A percentile compares a stretch with the other conserved stretches of the same genome.
These are phyloP conservation scores for Russula dissimulans DNA, from an alignment of 768 basidiomycete genomes.

Conservation along the genomic window DNA sequence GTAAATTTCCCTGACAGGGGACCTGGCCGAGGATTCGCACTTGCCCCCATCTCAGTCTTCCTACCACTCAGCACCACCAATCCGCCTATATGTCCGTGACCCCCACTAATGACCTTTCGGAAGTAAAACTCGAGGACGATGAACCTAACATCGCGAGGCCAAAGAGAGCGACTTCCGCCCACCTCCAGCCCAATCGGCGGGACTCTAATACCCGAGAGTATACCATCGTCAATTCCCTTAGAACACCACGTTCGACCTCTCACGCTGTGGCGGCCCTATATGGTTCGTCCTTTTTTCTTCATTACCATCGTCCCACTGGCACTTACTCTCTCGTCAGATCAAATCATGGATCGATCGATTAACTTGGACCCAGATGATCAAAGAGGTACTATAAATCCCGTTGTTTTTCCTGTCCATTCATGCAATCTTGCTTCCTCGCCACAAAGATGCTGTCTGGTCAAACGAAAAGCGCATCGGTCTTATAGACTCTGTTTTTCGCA, in stretches of 20 bases:
- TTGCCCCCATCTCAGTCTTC: too few species aligned
- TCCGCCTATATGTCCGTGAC: slow-evolving; percentile 13
- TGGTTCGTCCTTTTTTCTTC: slow-evolving; percentile 18
- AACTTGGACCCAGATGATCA: slow-evolving; percentile 73
- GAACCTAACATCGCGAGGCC: slow-evolving; percentile 3
- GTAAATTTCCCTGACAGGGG: too few species aligned
- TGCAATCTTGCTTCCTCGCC: background rate
- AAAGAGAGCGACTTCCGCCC: slow-evolving; percentile 5
- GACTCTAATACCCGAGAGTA: background rate
- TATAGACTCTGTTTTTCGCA: slow-evolving; percentile 70
- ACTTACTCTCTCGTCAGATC: slow-evolving; percentile 36
- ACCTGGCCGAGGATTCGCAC: too few species aligned
- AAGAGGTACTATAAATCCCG: slow-evolving; percentile 38
- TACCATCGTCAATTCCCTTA: slow-evolving; percentile 15
- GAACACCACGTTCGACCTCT: slow-evolving; percentile 21
- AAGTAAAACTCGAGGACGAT: slow-evolving; percentile 23
- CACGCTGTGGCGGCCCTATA: slow-evolving; percentile 29
- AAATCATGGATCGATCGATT: slow-evolving; percentile 54
- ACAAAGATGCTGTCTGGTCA: slow-evolving; percentile 67
- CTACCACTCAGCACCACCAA: too few species aligned
- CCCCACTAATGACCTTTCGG: too few species aligned
- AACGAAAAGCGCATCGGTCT: slow-evolving; percentile 65
- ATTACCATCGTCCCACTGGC: too few species aligned
- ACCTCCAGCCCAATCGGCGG: background rate
- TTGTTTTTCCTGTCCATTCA: background rate